Percentiles rank a stretch among this genome's conserved stretches.
Evolutionary conservation across 176 grass and related monocot species (phyloP).

Genomic region (Chloris gayana): DNA sequence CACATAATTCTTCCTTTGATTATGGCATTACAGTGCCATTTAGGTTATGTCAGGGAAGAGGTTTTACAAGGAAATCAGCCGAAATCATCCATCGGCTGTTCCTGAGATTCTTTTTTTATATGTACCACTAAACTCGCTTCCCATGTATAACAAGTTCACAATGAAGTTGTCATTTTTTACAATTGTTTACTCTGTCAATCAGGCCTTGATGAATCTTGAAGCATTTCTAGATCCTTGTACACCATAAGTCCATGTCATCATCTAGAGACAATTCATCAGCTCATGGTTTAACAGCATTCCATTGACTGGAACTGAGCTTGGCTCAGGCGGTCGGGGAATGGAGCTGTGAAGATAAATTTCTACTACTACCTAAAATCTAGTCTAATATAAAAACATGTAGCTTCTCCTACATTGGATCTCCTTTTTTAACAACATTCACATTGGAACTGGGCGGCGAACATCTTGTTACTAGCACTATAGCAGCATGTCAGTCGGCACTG

Average conservation of each 20-base stretch:
- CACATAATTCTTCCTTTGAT: constrained; percentile 12
- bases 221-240: neutral
- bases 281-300: neutral
- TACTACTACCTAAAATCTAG: too few relatives aligned
- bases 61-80: constrained; percentile 30
- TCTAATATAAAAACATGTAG: too few relatives aligned
- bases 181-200: constrained; percentile 22
- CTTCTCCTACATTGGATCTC: too few relatives aligned
- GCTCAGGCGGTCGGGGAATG: neutral
- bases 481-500: neutral
- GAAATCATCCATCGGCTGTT: constrained; percentile 43
- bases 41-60: constrained; percentile 20
- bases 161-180: constrained; percentile 11
- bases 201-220: neutral
- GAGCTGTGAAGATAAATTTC: too few relatives aligned
- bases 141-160: constrained; percentile 30
- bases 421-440: neutral
- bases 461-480: neutral
- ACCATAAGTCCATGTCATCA: neutral
- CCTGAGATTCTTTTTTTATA: constrained; percentile 1
- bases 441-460: neutral
- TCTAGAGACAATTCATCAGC: neutral
- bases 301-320: neutral
- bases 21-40: neutral
- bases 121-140: constrained; percentile 15